These are phyloP conservation scores for Phytopythium mirpurense DNA, from an alignment of 352 stramenopile genomes.

Conservation along the genomic window DNA sequence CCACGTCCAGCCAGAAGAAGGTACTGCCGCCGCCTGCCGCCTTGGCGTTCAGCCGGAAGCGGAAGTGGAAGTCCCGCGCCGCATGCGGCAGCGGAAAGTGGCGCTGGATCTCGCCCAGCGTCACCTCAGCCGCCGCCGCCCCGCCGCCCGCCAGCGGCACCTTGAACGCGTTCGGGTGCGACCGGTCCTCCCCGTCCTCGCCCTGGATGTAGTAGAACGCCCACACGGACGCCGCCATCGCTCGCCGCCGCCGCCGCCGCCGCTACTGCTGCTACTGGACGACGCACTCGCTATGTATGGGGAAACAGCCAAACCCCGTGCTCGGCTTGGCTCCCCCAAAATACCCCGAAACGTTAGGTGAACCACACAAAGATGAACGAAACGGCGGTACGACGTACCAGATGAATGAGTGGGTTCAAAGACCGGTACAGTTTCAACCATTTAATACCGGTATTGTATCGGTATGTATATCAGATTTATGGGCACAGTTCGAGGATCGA, in stretches of 20 bases:
- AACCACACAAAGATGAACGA: too few species aligned
- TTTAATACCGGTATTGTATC: too few species aligned
- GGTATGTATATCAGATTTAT: too few species aligned
- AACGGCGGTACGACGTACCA: too few species aligned
- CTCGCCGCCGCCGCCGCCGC: neutral
- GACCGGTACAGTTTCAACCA: neutral
- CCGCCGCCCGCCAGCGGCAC: conserved; percentile 25
- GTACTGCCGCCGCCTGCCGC: conserved; percentile 30
- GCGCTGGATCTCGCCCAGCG: conserved; percentile 59
- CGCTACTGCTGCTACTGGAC: too few species aligned
- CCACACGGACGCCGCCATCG: conserved; percentile 43
- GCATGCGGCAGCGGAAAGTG: conserved; percentile 56
- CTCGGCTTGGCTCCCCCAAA: too few species aligned
- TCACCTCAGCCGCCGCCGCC: conserved; percentile 38
- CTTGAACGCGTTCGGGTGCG: conserved; percentile 78
- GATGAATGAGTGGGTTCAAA: too few species aligned
- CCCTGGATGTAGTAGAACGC: conserved; percentile 88
- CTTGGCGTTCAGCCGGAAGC: conserved; percentile 76
- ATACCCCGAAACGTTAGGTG: too few species aligned
- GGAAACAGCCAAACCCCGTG: too few species aligned
- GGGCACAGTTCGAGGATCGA: too few species aligned
- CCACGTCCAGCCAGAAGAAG: conserved; percentile 81
- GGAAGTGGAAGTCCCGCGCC: conserved; percentile 63
- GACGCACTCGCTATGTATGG: neutral
- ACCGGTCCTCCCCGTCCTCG: conserved; percentile 78